Conservation (phyloP, 1,284 basidiomycete species). For the Melanopsichium pennsylvanicum region DNA sequence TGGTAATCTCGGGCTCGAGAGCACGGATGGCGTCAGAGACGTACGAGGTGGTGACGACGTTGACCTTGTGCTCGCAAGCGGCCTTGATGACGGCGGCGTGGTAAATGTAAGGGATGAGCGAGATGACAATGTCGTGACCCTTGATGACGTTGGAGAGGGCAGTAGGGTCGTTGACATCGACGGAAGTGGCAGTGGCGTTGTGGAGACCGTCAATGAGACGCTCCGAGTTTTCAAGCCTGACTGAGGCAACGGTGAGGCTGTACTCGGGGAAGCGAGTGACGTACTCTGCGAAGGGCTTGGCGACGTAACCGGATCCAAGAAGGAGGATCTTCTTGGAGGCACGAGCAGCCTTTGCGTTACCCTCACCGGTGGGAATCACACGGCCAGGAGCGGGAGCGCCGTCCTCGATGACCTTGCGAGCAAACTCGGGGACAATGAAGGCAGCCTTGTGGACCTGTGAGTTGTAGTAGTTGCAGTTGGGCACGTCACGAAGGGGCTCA, state of each 20-base stretch:
- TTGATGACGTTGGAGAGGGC: conserved; percentile 83
- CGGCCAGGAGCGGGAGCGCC: conserved; percentile 59
- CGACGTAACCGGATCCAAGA: conserved; percentile 94
- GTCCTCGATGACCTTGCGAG: conserved; percentile 69
- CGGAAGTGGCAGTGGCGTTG: conserved; percentile 76
- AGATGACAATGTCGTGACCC: conserved; percentile 91
- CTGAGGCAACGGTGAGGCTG: conserved; percentile 75
- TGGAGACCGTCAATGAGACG: conserved; percentile 75
- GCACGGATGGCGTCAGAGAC: conserved; percentile 90
- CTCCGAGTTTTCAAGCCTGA: conserved; percentile 70
- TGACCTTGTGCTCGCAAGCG: conserved; percentile 90
- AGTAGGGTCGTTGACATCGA: conserved; percentile 80
- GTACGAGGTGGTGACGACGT: conserved; percentile 97
- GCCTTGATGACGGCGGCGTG: conserved; percentile 92
- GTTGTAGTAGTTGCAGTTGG: conserved; percentile 80
- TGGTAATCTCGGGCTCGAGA: conserved; percentile 82
- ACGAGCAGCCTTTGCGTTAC: conserved; percentile 66
- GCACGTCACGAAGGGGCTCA: conserved; percentile 73
- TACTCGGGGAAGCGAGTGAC: conserved; percentile 83
- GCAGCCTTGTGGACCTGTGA: conserved; percentile 80
- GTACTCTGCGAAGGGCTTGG: conserved; percentile 92
- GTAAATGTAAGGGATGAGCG: conserved; percentile 93
- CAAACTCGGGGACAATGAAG: conserved; percentile 93
- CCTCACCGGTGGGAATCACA: conserved; percentile 68
- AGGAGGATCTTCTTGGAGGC: conserved; percentile 80